phyloP scores from a whole-genome alignment of 805 yeast genomes.

The Nakazawaea pomicola region DNA sequence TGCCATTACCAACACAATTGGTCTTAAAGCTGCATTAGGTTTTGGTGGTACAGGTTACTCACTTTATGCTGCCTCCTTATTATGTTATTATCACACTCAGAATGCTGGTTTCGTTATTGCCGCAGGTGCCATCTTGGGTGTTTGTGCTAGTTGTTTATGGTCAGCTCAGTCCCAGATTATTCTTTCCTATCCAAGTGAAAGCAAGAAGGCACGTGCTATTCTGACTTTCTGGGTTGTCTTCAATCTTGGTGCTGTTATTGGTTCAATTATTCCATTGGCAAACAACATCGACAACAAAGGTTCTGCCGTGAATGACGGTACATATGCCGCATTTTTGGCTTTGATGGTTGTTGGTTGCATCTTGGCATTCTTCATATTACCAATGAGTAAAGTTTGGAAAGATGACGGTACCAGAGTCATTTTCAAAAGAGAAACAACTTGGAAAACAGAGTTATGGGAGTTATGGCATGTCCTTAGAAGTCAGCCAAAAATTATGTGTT shows the following conservation, averaged over 20 bases:
- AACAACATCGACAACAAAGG: slow-evolving; percentile 38
- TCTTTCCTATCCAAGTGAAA: slow-evolving; percentile 53
- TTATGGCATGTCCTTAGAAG: slow-evolving; percentile 31
- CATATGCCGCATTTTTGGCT: slow-evolving; percentile 49
- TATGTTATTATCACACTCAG: slow-evolving; percentile 39
- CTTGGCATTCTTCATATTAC: slow-evolving; percentile 42
- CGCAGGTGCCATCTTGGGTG: slow-evolving; percentile 53
- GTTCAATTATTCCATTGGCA: slow-evolving; percentile 52
- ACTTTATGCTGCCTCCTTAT: slow-evolving; percentile 46
- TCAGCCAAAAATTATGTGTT: slow-evolving; percentile 40
- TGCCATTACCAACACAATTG: slow-evolving; percentile 45
- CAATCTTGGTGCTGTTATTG: slow-evolving; percentile 59
- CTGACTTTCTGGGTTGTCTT: slow-evolving; percentile 58
- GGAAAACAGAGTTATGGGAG: slow-evolving; percentile 39
- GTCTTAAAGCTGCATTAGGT: slow-evolving; percentile 37
- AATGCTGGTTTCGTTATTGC: slow-evolving; percentile 49
- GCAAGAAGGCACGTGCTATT: slow-evolving; percentile 46
- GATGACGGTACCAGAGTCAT: slow-evolving; percentile 46
- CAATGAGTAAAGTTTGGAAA: slow-evolving; percentile 43
- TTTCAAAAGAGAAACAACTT: slow-evolving; percentile 37
- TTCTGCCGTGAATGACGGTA: slow-evolving; percentile 37
- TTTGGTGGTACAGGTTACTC: slow-evolving; percentile 55
- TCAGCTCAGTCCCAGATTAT: slow-evolving; percentile 55
- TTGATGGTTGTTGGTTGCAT: slow-evolving; percentile 43
- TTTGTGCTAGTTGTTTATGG: slow-evolving; percentile 53